Evolutionary conservation across 2,329 filamentous ascomycete genomes (phyloP).

Genomic region (Cladosporium velox): DNA sequence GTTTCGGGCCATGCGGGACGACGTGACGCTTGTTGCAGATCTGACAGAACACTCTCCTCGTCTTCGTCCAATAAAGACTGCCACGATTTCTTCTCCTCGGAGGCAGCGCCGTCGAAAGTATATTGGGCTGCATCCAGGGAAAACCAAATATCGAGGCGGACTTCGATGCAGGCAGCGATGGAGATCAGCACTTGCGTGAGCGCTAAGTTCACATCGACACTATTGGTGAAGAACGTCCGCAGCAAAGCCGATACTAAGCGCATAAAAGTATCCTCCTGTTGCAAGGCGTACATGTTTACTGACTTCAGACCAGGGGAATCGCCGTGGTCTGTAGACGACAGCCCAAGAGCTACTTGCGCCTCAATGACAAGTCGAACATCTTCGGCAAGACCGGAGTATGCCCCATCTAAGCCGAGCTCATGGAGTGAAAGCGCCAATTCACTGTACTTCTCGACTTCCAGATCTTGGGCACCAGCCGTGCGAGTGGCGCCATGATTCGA

Average conservation of each 20-base stretch:
- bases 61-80: slow-evolving; percentile 38
- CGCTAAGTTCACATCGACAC: slow-evolving; percentile 85
- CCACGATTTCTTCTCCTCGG: slow-evolving; percentile 37
- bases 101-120: slow-evolving; percentile 34
- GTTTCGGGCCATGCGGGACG: slow-evolving; percentile 40
- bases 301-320: slow-evolving; percentile 5
- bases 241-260: slow-evolving; percentile 60
- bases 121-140: slow-evolving; percentile 47
- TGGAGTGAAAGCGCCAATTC: slow-evolving; percentile 68
- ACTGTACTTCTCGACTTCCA: slow-evolving; percentile 73
- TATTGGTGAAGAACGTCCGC: slow-evolving; percentile 82
- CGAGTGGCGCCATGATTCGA: slow-evolving; percentile 58
- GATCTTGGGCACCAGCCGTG: slow-evolving; percentile 72
- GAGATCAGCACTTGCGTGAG: slow-evolving; percentile 82
- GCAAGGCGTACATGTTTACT: slow-evolving; percentile 22
- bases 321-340: slow-evolving; percentile 18
- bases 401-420: slow-evolving; percentile 69
- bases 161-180: slow-evolving; percentile 79
- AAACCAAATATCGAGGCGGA: slow-evolving; percentile 89
- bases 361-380: slow-evolving; percentile 56
- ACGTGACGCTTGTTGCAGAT: slow-evolving; percentile 37
- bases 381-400: slow-evolving; percentile 71
- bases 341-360: slow-evolving; percentile 26
- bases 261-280: slow-evolving; percentile 60
- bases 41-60: slow-evolving; percentile 32